Conservation (phyloP, 2,329 filamentous ascomycete species). For the Fusarium sp. region DNA sequence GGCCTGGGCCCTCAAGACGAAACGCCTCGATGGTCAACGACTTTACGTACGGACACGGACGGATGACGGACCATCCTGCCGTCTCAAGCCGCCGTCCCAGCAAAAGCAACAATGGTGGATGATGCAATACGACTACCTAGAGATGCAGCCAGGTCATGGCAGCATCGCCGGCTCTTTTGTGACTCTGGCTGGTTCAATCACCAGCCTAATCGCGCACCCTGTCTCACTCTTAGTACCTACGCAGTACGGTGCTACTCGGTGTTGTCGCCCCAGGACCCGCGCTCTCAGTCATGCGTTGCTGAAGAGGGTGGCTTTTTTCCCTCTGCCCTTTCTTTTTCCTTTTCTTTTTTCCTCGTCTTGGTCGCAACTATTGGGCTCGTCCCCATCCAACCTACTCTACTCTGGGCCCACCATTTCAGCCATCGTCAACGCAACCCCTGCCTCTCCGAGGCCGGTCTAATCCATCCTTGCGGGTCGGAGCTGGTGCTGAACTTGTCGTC, state of each 20-base stretch:
- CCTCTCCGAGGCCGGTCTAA: slow-evolving; percentile 7
- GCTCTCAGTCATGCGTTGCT: slow-evolving; percentile 36
- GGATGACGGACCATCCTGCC: slow-evolving; percentile 5
- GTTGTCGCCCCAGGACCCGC: slow-evolving; percentile 30
- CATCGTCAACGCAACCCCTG: slow-evolving; percentile 40
- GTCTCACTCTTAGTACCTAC: slow-evolving; percentile 41
- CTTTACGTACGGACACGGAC: slow-evolving; percentile 6
- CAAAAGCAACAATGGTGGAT: slow-evolving; percentile 37
- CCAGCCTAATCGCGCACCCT: slow-evolving; percentile 35
- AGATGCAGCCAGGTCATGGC: slow-evolving; percentile 30
- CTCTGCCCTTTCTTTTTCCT: slow-evolving; percentile 30
- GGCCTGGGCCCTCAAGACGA: slow-evolving; percentile 1
- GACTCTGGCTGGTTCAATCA: slow-evolving; percentile 31
- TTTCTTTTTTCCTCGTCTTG: slow-evolving; percentile 23
- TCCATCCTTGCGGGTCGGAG: slow-evolving; percentile 18
- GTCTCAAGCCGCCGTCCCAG: slow-evolving; percentile 26
- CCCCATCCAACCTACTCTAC: slow-evolving; percentile 21
- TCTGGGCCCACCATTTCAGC: slow-evolving; percentile 40
- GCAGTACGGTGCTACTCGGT: slow-evolving; percentile 4
- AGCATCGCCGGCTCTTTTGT: slow-evolving; percentile 36
- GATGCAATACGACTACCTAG: slow-evolving; percentile 41
- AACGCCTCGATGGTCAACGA: slow-evolving; percentile 16
- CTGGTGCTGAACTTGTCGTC: background rate
- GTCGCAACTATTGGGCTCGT: slow-evolving; percentile 35
- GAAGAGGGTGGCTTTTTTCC: slow-evolving; percentile 31